Conservation (phyloP, 352 stramenopile species). For the Phytopythium mirpurense region DNA sequence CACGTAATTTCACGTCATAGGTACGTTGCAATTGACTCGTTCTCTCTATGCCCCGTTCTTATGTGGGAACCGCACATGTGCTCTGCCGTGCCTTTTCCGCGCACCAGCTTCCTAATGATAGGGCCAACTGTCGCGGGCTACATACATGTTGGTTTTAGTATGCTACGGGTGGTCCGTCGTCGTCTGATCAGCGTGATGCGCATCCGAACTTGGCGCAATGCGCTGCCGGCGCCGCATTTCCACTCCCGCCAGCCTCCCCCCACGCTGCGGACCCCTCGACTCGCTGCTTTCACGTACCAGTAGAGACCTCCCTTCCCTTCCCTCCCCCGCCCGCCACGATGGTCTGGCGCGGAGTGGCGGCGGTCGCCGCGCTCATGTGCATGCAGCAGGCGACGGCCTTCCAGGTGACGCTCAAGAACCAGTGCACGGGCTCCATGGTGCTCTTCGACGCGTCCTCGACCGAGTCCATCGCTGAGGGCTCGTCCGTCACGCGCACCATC, state of each 20-base stretch:
- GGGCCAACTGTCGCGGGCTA: neutral
- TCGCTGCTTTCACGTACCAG: neutral
- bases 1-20: neutral
- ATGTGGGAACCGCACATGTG: too few species aligned
- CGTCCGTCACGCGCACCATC: slow-evolving; percentile 27
- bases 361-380: slow-evolving; percentile 15
- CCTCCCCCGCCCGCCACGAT: slow-evolving; percentile 7
- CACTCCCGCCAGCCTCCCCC: slow-evolving; percentile 1
- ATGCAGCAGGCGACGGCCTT: slow-evolving; percentile 24
- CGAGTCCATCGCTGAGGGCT: slow-evolving; percentile 26
- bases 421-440: slow-evolving; percentile 33
- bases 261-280: neutral
- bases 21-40: neutral
- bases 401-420: slow-evolving; percentile 44
- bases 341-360: slow-evolving; percentile 23
- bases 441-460: slow-evolving; percentile 40
- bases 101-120: slow-evolving; percentile 1
- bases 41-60: neutral
- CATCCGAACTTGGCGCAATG: neutral
- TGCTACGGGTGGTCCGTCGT: neutral
- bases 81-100: neutral
- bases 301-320: neutral
- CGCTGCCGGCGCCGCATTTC: neutral
- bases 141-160: neutral
- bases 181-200: neutral